Conservation (phyloP, 345 rosid genomes). For the Eucalyptus marginata region DNA sequence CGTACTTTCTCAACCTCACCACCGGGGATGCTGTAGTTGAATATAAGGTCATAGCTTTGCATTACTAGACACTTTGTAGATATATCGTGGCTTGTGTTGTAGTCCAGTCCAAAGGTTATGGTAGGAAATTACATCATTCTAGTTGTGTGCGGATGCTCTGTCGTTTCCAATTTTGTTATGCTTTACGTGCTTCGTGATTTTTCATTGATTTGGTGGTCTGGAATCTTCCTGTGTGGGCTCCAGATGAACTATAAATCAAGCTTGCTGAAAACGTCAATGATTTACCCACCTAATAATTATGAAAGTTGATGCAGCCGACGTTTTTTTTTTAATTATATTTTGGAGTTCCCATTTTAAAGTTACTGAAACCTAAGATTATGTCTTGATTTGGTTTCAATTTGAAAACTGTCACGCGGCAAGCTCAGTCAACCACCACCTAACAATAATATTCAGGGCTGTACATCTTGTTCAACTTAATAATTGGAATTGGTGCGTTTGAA, state of each 20-base stretch:
- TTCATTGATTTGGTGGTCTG: not conserved
- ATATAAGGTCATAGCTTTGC: conserved; percentile 55
- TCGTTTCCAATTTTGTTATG: not conserved
- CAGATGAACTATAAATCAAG: not conserved
- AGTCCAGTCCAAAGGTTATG: not conserved
- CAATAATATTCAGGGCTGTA: not conserved
- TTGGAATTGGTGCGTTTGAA: not conserved
- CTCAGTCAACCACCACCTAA: not conserved
- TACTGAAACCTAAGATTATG: not conserved
- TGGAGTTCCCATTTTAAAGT: not conserved
- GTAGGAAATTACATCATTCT: not conserved
- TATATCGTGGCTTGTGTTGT: not conserved
- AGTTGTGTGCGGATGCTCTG: not conserved
- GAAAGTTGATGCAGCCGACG: not conserved
- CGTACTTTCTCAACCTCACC: conserved; percentile 24
- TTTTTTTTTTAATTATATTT: not conserved
- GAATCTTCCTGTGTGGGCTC: not conserved
- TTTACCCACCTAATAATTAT: not conserved
- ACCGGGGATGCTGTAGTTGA: conserved; percentile 61
- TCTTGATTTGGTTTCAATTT: not conserved
- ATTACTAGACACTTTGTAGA: not conserved
- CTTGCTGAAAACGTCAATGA: not conserved
- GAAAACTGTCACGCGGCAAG: not conserved
- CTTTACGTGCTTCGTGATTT: not conserved
- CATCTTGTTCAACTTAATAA: too few species aligned